Base-by-base conservation (phyloP, 495 filamentous ascomycete species). In the Daldinia bambusicola region DNA sequence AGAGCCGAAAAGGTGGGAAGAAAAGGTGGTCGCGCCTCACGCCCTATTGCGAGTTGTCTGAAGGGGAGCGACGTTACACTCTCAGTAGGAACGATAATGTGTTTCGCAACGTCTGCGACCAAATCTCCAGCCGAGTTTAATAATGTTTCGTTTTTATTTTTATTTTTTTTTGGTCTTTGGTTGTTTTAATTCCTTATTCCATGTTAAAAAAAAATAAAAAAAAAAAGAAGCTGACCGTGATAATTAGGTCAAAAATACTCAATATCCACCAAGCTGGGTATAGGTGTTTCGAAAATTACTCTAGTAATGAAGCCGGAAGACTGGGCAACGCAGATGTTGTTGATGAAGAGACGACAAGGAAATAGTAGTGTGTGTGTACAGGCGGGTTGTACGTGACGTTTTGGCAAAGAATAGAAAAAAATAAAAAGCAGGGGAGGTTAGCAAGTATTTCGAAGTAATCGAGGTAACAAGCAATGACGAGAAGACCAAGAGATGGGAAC, bases 11-110 rank as follows among this genome's bases (percentile, higher is more conserved):
- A 45, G 37, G 61, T 50, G 30, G 3, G 3, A 26, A 26, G 3
- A 32, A 32, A 36, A 56, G 30, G 53, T 66, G 41, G 56, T 71
- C 58, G 69, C 52, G 69, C 63, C 43, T 66, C 69, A 53, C 58
- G 58, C 62, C 51, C 36, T 64, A 62, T 55, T 65, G 55, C 32
- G 61, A 45, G 56, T 61, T 38, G 51, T 67, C 63, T 63, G 45
- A 63, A 64, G 52, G 67, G 66, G 70, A 64, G 67, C 50, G 61
- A 69, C 52, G 70, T 69, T 72, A 72, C 70, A 72, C 70, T 69
- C 61, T 22, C 55, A 69, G 63, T 50, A 62, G 61, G 61, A 66
- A 66, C 30, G 48, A 61, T 43, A 66, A 72, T 72, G 50, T 31
- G 65, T 68, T 61, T 72, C 70, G 64, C 56, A 61, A 61, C 50